A percentile compares a stretch with the other conserved stretches of the same genome.
phyloP scores from a whole-genome alignment of 2,329 filamentous ascomycete species.

The Fusarium albidum region DNA sequence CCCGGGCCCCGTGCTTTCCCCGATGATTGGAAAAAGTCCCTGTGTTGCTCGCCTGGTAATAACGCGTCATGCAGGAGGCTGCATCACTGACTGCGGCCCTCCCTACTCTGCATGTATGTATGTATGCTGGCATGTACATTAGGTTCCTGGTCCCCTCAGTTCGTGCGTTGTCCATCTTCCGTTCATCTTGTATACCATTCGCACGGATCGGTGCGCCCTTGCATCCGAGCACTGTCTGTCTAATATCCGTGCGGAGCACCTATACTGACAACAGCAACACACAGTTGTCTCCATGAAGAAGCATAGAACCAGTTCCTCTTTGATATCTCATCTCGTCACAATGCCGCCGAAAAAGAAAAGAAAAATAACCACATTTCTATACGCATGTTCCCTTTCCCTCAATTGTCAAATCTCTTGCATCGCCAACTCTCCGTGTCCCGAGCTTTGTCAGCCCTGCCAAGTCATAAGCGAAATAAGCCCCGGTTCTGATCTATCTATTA shows the following conservation, averaged over 20 bases:
- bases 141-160: slow-evolving; percentile 1
- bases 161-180: slow-evolving; percentile 3
- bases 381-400: not conserved
- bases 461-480: not conserved
- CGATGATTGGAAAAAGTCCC: slow-evolving; percentile 7
- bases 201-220: not conserved
- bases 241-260: not conserved
- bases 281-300: too few species aligned
- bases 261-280: too few species aligned
- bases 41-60: slow-evolving; percentile 21
- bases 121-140: too few species aligned
- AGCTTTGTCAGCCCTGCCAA: slow-evolving; percentile 1
- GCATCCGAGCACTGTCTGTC: not conserved
- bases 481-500: slow-evolving; percentile 17
- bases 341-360: not conserved
- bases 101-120: slow-evolving; percentile 2
- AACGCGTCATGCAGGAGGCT: slow-evolving; percentile 39
- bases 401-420: not conserved
- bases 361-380: slow-evolving; percentile 13
- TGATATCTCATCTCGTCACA: not conserved
- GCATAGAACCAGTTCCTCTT: not conserved
- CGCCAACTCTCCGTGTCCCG: not conserved
- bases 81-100: slow-evolving; percentile 20
- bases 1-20: slow-evolving; percentile 16
- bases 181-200: slow-evolving; percentile 1